Evolutionary conservation across 1,284 basidiomycete species (phyloP).

Genomic region (Puccinia brachypodii): DNA sequence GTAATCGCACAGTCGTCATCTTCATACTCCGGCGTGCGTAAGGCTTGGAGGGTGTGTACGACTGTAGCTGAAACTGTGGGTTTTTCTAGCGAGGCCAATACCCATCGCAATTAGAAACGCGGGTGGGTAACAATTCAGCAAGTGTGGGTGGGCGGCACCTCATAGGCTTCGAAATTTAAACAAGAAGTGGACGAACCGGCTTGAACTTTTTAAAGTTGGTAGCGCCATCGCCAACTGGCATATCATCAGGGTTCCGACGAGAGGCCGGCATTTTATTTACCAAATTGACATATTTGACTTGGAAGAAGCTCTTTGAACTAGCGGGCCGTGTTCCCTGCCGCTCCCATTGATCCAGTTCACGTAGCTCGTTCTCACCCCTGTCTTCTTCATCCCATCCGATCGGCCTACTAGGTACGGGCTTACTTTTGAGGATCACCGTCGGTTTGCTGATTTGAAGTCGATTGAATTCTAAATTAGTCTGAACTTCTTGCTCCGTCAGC

Average conservation of each 20-base stretch:
- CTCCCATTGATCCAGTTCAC: conserved; percentile 32
- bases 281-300: conserved; percentile 42
- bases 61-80: neutral
- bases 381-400: conserved; percentile 47
- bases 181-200: neutral
- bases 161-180: neutral
- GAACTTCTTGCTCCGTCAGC: conserved; percentile 31
- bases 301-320: conserved; percentile 24
- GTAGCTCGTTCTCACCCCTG: conserved; percentile 29
- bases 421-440: neutral
- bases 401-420: neutral
- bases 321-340: neutral
- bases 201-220: conserved; percentile 39
- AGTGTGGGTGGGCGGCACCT: neutral
- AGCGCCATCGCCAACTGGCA: neutral
- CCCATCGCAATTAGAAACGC: neutral
- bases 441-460: conserved; percentile 40
- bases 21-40: neutral
- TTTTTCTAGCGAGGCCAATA: neutral
- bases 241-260: neutral
- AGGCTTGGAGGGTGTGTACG: neutral
- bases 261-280: neutral
- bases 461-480: conserved; percentile 42
- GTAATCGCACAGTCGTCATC: conserved; percentile 18
- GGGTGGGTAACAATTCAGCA: neutral